Percentiles rank a stretch among this genome's conserved stretches.
phyloP scores from a whole-genome alignment of 192 early-diverging fungal genomes.

The Coemansia sp. region DNA sequence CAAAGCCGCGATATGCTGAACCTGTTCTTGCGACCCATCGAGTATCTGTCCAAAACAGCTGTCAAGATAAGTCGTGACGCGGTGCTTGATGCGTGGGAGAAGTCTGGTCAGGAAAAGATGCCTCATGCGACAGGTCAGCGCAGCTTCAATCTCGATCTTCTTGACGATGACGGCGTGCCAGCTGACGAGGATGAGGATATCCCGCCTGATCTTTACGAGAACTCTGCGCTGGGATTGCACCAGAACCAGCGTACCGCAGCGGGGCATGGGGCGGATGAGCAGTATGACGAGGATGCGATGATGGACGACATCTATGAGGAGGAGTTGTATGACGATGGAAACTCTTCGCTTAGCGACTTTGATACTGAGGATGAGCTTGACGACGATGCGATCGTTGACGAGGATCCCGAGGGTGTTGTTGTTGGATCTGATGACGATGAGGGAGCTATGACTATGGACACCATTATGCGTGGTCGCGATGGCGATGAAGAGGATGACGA shows the following conservation, averaged over 20 bases:
- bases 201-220: conserved; percentile 56
- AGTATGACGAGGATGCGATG: conserved; percentile 30
- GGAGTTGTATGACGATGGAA: conserved; percentile 60
- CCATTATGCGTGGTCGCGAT: conserved; percentile 48
- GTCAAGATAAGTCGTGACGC: conserved; percentile 78
- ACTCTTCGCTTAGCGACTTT: conserved; percentile 66
- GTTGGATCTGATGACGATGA: conserved; percentile 74
- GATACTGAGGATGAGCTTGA: conserved; percentile 73
- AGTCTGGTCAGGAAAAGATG: conserved; percentile 56
- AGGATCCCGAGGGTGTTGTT: conserved; percentile 61
- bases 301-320: conserved; percentile 56
- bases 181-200: conserved; percentile 45
- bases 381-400: conserved; percentile 51
- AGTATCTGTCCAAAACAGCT: conserved; percentile 85
- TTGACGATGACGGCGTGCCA: conserved; percentile 41
- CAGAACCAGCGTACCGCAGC: conserved; percentile 53
- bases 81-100: conserved; percentile 52
- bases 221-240: conserved; percentile 55
- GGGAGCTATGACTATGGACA: conserved; percentile 56
- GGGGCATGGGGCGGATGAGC: conserved; percentile 20
- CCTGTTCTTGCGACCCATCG: conserved; percentile 83
- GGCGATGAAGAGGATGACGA: conserved; percentile 60
- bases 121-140: conserved; percentile 31
- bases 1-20: conserved; percentile 71
- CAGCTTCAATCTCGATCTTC: conserved; percentile 38